These are phyloP conservation scores for Selenicereus undatus DNA, from an alignment of 148 eudicot genomes.

Conservation along the genomic window DNA sequence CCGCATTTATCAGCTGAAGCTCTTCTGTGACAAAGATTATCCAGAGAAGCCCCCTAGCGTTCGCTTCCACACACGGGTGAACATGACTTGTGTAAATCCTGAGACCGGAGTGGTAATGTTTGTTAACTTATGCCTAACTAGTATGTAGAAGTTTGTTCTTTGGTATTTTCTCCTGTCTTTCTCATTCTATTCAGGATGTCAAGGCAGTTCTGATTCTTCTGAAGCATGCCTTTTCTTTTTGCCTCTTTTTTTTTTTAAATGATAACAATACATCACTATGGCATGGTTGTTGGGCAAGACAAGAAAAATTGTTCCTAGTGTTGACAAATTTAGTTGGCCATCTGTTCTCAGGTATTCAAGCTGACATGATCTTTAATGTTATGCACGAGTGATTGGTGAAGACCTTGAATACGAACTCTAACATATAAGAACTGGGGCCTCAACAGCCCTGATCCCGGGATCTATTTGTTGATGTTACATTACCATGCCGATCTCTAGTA, in stretches of 20 bases:
- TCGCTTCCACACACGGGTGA: constrained; percentile 54
- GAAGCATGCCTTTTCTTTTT: neutral
- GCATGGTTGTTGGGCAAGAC: neutral
- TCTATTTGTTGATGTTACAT: neutral
- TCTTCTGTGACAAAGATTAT: constrained; percentile 59
- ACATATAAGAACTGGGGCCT: neutral
- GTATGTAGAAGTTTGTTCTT: constrained; percentile 3
- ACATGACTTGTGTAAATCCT: constrained; percentile 54
- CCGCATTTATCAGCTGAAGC: constrained; percentile 57
- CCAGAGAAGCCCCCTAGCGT: constrained; percentile 59
- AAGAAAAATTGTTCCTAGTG: neutral
- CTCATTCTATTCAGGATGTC: neutral
- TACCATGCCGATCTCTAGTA: too few relatives aligned
- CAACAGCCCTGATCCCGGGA: neutral
- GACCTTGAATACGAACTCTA: neutral
- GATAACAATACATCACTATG: neutral
- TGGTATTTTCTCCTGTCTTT: neutral
- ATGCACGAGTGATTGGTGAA: neutral
- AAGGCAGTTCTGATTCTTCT: neutral
- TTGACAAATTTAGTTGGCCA: neutral
- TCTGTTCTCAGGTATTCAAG: neutral
- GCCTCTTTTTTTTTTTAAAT: neutral
- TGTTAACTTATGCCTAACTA: neutral
- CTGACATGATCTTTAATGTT: neutral
- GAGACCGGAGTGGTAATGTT: constrained; percentile 43